phyloP scores from a whole-genome alignment of 768 basidiomycete species.

The Leccinum truebloodii region DNA sequence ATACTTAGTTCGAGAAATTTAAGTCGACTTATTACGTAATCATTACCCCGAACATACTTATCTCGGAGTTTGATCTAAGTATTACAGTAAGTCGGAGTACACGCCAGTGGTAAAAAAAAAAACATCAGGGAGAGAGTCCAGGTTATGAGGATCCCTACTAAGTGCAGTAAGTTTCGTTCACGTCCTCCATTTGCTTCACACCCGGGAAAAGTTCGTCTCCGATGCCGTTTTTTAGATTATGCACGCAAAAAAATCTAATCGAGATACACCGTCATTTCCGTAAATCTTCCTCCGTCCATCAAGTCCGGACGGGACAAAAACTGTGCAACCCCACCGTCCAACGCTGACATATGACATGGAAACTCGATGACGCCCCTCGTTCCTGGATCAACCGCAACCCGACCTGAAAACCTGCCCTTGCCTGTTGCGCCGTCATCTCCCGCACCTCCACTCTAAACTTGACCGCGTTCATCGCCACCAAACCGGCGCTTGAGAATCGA shows the following conservation, averaged over 20 bases:
- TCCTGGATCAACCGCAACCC: constrained; percentile 76
- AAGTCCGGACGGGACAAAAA: constrained; percentile 32
- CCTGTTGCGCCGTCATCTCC: constrained; percentile 33
- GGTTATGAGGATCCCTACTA: no score
- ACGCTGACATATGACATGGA: constrained; percentile 71
- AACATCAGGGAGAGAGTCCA: no score
- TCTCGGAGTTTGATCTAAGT: no score
- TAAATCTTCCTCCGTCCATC: constrained; percentile 28
- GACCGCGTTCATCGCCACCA: constrained; percentile 59
- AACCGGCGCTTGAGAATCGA: constrained; percentile 77
- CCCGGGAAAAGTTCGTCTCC: no score
- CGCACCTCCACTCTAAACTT: constrained; percentile 64
- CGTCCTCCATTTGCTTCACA: no score
- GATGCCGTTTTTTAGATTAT: no score
- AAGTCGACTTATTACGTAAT: no score
- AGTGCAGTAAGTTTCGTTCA: no score
- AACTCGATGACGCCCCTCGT: constrained; percentile 82
- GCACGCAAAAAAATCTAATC: constrained; percentile 21
- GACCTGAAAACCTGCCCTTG: constrained; percentile 50
- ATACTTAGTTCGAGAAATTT: no score
- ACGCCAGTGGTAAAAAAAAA: no score
- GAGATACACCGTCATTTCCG: constrained; percentile 36
- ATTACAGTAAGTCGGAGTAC: no score
- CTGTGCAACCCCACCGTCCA: constrained; percentile 34
- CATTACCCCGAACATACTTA: no score